These are phyloP conservation scores for Jackrogersella multiformis DNA, from an alignment of 495 filamentous ascomycete species.

Conservation along the genomic window DNA sequence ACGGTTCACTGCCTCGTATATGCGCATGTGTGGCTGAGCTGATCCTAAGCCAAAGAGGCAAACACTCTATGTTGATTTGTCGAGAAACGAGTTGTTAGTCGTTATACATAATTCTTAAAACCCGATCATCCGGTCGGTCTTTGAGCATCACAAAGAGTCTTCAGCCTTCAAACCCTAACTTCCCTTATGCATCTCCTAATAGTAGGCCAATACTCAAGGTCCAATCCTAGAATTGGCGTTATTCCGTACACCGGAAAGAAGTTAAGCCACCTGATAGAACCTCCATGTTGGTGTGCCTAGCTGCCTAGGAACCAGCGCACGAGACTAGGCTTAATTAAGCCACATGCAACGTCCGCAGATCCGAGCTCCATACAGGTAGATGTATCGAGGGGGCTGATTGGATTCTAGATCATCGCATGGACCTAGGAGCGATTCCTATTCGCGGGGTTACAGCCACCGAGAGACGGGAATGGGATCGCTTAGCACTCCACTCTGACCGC, in stretches of 20 bases:
- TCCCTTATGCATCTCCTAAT: too few species aligned
- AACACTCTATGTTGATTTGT: too few species aligned
- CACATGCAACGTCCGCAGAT: conserved; percentile 22
- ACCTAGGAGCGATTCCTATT: conserved; percentile 16
- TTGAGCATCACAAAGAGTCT: too few species aligned
- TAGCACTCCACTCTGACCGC: not conserved
- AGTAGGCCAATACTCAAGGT: too few species aligned
- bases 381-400: conserved; percentile 13
- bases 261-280: not conserved
- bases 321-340: not conserved
- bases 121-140: too few species aligned
- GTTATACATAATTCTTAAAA: too few species aligned
- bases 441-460: conserved; percentile 28
- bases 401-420: conserved; percentile 21
- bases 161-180: too few species aligned
- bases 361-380: conserved; percentile 31
- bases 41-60: too few species aligned
- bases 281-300: conserved; percentile 7
- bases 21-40: too few species aligned
- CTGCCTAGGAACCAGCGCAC: conserved; percentile 7
- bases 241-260: not conserved
- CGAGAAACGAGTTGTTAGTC: too few species aligned
- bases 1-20: too few species aligned
- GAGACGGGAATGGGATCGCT: not conserved
- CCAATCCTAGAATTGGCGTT: too few species aligned